These are phyloP conservation scores for Taiozyma sp. DNA, from an alignment of 1,139 yeast species.

Conservation along the genomic window DNA sequence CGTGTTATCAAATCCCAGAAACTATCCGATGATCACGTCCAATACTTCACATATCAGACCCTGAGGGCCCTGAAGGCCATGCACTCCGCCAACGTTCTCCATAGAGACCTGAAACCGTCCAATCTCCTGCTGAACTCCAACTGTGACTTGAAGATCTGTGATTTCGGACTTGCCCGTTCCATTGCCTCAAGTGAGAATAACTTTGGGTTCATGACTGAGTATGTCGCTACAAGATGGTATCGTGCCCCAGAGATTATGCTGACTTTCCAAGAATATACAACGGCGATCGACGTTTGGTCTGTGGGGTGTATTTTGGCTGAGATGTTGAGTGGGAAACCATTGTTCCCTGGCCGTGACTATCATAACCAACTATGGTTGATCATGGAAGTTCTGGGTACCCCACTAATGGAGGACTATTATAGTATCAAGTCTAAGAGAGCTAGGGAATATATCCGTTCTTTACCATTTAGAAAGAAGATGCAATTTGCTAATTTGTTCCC, in stretches of 20 bases:
- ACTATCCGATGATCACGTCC: slow-evolving; percentile 87
- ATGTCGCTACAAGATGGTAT: slow-evolving; percentile 97
- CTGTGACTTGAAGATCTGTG: slow-evolving; percentile 92
- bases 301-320: slow-evolving; percentile 96
- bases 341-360: slow-evolving; percentile 94
- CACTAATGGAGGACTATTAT: slow-evolving; percentile 72
- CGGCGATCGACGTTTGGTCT: slow-evolving; percentile 96
- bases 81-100: slow-evolving; percentile 89
- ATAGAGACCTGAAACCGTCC: slow-evolving; percentile 89
- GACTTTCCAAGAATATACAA: slow-evolving; percentile 87
- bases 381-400: slow-evolving; percentile 88
- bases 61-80: slow-evolving; percentile 83
- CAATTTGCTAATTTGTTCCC: slow-evolving; percentile 52
- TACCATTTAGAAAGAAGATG: slow-evolving; percentile 58
- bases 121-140: slow-evolving; percentile 82
- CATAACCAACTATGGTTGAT: slow-evolving; percentile 84
- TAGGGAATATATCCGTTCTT: slow-evolving; percentile 71
- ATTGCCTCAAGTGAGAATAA: slow-evolving; percentile 49
- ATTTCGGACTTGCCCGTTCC: slow-evolving; percentile 85
- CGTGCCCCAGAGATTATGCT: slow-evolving; percentile 97
- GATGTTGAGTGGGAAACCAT: slow-evolving; percentile 78
- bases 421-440: slow-evolving; percentile 83
- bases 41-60: slow-evolving; percentile 88
- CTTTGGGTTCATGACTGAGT: slow-evolving; percentile 84
- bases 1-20: slow-evolving; percentile 83